Conservation (phyloP, 163 green algal species). For the Scenedesmus sp. region DNA sequence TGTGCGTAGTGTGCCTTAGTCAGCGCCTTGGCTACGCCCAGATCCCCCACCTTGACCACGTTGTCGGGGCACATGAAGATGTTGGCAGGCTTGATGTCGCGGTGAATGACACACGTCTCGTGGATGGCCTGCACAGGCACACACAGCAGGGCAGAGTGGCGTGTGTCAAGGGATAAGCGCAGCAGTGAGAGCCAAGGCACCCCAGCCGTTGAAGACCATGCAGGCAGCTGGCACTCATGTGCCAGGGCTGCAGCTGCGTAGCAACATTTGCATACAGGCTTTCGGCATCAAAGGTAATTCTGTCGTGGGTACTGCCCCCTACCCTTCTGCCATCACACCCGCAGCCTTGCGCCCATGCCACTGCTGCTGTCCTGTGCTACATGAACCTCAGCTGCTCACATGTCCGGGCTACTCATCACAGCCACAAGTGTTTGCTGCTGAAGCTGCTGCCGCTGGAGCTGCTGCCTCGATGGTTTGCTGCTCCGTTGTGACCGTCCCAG, state of each 20-base stretch:
- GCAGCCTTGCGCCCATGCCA: too few relatives aligned
- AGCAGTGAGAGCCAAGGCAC: too few relatives aligned
- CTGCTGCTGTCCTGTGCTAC: background rate
- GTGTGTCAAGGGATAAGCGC: too few relatives aligned
- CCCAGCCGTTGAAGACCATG: background rate
- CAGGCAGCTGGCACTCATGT: background rate
- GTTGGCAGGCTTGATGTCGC: constrained; percentile 89
- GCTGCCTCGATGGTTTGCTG: too few relatives aligned
- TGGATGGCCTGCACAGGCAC: constrained; percentile 33
- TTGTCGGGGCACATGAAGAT: constrained; percentile 83
- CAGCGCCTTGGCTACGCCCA: constrained; percentile 90
- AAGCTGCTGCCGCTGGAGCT: background rate
- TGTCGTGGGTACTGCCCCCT: background rate
- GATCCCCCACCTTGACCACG: constrained; percentile 81
- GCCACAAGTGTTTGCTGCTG: background rate
- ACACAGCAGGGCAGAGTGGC: background rate
- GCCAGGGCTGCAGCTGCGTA: background rate
- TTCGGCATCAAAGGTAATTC: too few relatives aligned
- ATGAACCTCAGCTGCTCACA: too few relatives aligned
- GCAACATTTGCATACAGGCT: too few relatives aligned
- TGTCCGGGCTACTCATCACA: too few relatives aligned
- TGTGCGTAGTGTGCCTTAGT: constrained; percentile 80
- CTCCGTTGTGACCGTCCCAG: too few relatives aligned
- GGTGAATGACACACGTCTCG: constrained; percentile 81
- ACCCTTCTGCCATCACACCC: too few relatives aligned